Conservation (phyloP, 2,329 filamentous ascomycete genomes). For the Mollisiaceae sp. region DNA sequence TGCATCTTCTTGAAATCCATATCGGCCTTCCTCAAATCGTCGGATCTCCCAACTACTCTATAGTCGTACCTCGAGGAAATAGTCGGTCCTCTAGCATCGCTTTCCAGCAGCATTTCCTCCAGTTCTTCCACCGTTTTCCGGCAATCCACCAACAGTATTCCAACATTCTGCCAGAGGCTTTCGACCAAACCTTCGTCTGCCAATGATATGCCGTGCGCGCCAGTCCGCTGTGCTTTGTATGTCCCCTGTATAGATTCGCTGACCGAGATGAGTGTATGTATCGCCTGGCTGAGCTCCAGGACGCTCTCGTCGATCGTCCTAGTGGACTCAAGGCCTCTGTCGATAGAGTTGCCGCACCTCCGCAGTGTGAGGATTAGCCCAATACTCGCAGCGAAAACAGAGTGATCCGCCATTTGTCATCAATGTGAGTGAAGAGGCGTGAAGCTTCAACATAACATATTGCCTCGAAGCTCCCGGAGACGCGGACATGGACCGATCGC, state of each 20-base stretch:
- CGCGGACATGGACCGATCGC: too few relatives aligned
- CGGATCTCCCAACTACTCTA: neutral
- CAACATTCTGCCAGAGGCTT: slow-evolving; percentile 4
- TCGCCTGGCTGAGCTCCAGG: neutral
- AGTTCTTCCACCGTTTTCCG: neutral
- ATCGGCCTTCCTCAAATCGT: neutral
- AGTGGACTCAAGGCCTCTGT: neutral
- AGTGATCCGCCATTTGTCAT: neutral
- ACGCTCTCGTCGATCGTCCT: neutral
- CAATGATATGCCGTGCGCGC: neutral
- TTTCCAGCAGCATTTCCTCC: neutral
- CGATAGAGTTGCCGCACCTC: neutral
- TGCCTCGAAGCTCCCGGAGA: neutral
- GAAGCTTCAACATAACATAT: neutral
- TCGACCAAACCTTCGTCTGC: neutral
- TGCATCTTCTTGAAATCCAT: neutral
- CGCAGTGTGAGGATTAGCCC: neutral
- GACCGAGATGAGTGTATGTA: neutral
- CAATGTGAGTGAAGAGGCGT: neutral
- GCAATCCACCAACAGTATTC: neutral
- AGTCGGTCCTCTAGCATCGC: neutral
- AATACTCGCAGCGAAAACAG: neutral
- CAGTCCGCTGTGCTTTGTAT: neutral
- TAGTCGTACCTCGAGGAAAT: neutral
- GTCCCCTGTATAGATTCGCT: slow-evolving; percentile 1